Evolutionary conservation across 306 rosid species (phyloP).

Genomic region (Ochetophila trinervis): DNA sequence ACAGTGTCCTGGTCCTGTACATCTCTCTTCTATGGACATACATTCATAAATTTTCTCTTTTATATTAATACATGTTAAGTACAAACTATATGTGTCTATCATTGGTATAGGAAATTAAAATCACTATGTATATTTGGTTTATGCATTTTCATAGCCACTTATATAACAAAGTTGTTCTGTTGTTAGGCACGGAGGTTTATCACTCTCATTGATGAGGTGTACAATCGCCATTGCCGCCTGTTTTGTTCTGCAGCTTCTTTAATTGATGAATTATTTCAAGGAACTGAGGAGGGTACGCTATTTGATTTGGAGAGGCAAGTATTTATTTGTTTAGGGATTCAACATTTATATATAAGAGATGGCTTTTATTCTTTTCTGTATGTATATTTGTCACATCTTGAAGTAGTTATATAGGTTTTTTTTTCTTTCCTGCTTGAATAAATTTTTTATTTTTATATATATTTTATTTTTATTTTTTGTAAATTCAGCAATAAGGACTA

Average conservation of each 20-base stretch:
- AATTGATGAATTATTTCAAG: constrained; percentile 88
- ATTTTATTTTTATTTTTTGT: no score
- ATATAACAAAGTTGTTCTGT: constrained; percentile 1
- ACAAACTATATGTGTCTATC: neutral
- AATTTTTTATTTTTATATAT: no score
- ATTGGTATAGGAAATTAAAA: neutral
- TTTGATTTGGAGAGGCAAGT: constrained; percentile 89
- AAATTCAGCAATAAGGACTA: neutral
- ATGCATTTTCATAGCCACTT: constrained; percentile 5
- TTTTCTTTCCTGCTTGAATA: neutral
- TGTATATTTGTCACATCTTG: neutral
- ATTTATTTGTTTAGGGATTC: constrained; percentile 3
- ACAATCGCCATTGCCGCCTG: constrained; percentile 85
- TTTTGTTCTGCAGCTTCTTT: constrained; percentile 78
- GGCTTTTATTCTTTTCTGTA: neutral
- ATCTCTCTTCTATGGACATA: no score
- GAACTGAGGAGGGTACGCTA: constrained; percentile 92
- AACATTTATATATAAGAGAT: neutral
- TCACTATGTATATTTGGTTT: neutral
- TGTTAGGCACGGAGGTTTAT: constrained; percentile 85
- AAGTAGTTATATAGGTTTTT: neutral
- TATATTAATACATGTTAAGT: neutral
- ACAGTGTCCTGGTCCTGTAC: no score
- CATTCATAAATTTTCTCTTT: no score
- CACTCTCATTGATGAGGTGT: constrained; percentile 88